Evolutionary conservation across 495 filamentous ascomycete species (phyloP), one percentile per base, ranked within the genome.

Genomic region (Lasiosphaeris hirsuta): DNA sequence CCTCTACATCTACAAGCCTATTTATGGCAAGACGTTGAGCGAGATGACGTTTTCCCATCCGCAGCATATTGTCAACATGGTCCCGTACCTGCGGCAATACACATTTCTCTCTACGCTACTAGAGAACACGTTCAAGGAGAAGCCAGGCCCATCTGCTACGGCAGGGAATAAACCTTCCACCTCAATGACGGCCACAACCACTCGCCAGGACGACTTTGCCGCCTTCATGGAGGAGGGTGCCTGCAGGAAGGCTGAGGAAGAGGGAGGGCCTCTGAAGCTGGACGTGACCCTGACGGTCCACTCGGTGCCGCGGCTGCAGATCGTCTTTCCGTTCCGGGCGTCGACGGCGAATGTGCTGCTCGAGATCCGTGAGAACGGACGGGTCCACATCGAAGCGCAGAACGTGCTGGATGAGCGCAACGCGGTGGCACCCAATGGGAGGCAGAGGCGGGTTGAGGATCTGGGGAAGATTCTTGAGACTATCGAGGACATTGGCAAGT

Each of bases 11-110:
- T 80, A 87, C 50, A 87, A 90, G 57, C 78, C 83, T 2, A 84
- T 88, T 13, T 86, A 82, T 48, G 88, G 88, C 4, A 78, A 84
- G 37, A 80, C 78, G 2, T 67, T 98, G 19, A 81, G 80, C 38
- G 81, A 89, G 17, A 72, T 97, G 8, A 86, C 89, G 1, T 96
- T 98, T 63, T 83, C 85, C 1, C 94, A 97, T 66, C 94, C 94
- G 2, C 82, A 86, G 49, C 91, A 97, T 64, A 74, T 98, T 11
- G 73, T 92, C 23, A 81, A 81, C 39, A 84, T 96, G 51, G 76
- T 97, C 19, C 90, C 87, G 13, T 75, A 83, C 17, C 76, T 94
- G 7, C 78, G 90, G 7, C 90, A 95, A 70, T 93, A 90, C 64
- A 86, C 83, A 1, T 77, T 90, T 46, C 65, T 92, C 0, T 80